A percentile compares a stretch with the other conserved stretches of the same genome.
These are phyloP conservation scores for Periconia macrospinosa DNA, from an alignment of 2,329 filamentous ascomycete species.

Conservation along the genomic window DNA sequence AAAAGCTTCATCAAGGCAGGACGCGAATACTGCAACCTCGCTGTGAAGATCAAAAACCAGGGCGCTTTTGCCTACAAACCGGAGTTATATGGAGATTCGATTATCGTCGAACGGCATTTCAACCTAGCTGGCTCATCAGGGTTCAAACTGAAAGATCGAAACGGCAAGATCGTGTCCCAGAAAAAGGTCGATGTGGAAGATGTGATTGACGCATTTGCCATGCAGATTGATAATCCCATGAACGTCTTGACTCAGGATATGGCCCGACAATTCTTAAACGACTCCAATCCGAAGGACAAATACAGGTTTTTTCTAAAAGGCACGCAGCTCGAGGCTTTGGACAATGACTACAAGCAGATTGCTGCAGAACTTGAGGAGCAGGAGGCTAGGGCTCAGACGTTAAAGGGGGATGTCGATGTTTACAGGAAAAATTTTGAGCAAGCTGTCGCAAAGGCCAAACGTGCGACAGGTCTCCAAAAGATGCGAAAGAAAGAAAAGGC, in stretches of 20 bases:
- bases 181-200: constrained; percentile 89
- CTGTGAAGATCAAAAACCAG: constrained; percentile 88
- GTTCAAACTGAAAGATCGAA: constrained; percentile 82
- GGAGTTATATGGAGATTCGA: constrained; percentile 79
- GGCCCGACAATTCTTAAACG: constrained; percentile 88
- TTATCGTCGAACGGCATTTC: constrained; percentile 91
- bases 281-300: constrained; percentile 79
- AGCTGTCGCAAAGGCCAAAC: constrained; percentile 65
- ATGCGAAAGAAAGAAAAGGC: constrained; percentile 64
- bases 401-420: constrained; percentile 63
- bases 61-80: constrained; percentile 82
- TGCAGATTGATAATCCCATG: constrained; percentile 96
- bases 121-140: constrained; percentile 71
- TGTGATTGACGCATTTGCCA: constrained; percentile 86
- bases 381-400: constrained; percentile 63
- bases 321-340: constrained; percentile 88
- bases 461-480: constrained; percentile 66
- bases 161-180: constrained; percentile 71
- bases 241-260: constrained; percentile 95
- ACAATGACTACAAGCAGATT: constrained; percentile 86
- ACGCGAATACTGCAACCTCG: constrained; percentile 68
- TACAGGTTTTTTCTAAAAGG: constrained; percentile 97
- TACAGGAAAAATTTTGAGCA: constrained; percentile 63
- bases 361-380: constrained; percentile 77
- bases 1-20: constrained; percentile 93